Evolutionary conservation across 2,329 filamentous ascomycete genomes (phyloP).

Genomic region (Fusarium ramigenum): DNA sequence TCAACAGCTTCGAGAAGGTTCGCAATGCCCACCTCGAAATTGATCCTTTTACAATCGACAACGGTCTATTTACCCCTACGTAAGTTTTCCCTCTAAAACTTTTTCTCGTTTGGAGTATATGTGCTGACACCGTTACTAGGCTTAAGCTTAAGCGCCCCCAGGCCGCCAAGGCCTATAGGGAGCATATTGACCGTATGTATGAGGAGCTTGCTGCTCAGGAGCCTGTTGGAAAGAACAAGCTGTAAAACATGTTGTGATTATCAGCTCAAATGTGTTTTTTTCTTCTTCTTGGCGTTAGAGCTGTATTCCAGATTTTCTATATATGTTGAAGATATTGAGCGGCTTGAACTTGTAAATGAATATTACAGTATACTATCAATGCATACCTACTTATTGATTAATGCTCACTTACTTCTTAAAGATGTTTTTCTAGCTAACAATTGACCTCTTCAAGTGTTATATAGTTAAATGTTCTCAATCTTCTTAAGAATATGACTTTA

Average conservation of each 20-base stretch:
- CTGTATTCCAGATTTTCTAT: neutral
- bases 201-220: conserved; percentile 53
- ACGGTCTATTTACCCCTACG: conserved; percentile 89
- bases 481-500: too few species aligned
- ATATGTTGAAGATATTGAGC: conserved; percentile 11
- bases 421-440: neutral
- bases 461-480: too few species aligned
- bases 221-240: conserved; percentile 31
- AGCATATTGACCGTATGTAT: conserved; percentile 66
- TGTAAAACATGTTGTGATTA: conserved; percentile 32
- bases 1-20: conserved; percentile 91
- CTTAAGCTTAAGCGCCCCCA: conserved; percentile 70
- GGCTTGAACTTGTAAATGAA: conserved; percentile 21
- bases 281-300: conserved; percentile 4
- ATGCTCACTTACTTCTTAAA: neutral
- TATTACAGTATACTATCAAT: conserved; percentile 7
- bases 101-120: neutral
- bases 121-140: conserved; percentile 48
- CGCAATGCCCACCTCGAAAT: conserved; percentile 77
- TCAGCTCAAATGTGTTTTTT: neutral
- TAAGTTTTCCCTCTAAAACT: conserved; percentile 59
- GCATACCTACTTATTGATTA: neutral
- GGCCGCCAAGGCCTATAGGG: conserved; percentile 60
- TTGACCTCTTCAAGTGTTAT: neutral
- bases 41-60: conserved; percentile 93